Conservation (phyloP, 1,139 yeast species). For the Hansenula anomala region DNA sequence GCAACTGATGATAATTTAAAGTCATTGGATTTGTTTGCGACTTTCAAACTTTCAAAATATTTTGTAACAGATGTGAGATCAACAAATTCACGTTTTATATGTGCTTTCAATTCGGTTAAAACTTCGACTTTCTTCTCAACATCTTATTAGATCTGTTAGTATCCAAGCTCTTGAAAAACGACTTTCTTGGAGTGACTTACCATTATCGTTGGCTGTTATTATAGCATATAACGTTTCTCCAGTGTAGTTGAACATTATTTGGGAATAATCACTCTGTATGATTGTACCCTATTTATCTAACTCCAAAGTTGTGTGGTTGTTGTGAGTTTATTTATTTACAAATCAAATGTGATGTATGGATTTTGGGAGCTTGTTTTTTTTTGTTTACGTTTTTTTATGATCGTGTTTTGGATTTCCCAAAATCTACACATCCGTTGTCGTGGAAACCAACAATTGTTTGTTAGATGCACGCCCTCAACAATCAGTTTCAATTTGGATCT, state of each 20-base stretch:
- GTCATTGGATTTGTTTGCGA: constrained; percentile 40
- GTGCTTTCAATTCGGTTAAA: constrained; percentile 55
- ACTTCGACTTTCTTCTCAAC: constrained; percentile 32
- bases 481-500: too few species aligned
- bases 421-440: neutral
- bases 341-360: neutral
- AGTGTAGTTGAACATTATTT: constrained; percentile 16
- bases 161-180: neutral
- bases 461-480: too few species aligned
- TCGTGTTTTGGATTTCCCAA: neutral
- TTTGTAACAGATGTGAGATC: constrained; percentile 46
- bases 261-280: too few species aligned
- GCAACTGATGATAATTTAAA: constrained; percentile 41
- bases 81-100: constrained; percentile 63
- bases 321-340: too few species aligned
- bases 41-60: constrained; percentile 53
- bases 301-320: too few species aligned
- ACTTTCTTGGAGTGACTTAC: too few species aligned
- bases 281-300: too few species aligned
- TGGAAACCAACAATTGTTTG: too few species aligned
- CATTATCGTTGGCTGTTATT: neutral
- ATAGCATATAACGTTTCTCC: constrained; percentile 10
- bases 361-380: neutral
- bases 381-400: neutral
- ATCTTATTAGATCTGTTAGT: constrained; percentile 10